Evolutionary conservation across 163 green algal species (phyloP).

Genomic region (Chlamydomonas reinhardtii): DNA sequence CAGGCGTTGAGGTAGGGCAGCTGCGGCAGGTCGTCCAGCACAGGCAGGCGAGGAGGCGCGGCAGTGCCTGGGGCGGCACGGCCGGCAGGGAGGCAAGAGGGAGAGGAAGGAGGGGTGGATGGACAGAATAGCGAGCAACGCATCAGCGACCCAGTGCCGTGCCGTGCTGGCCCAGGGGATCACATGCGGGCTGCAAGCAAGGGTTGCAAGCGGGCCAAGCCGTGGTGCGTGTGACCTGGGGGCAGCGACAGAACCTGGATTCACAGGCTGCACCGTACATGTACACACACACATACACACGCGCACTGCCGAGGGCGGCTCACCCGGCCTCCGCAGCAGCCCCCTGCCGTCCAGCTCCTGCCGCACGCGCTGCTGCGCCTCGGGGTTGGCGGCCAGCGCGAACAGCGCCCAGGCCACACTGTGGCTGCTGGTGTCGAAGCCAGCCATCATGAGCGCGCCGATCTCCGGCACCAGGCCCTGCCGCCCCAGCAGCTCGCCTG

Average conservation of each 20-base stretch:
- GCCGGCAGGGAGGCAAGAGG: no score
- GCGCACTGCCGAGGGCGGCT: neutral
- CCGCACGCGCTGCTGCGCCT: conserved; percentile 53
- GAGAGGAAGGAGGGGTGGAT: no score
- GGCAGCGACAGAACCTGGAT: no score
- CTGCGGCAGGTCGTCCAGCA: conserved; percentile 61
- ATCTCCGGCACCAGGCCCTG: conserved; percentile 65
- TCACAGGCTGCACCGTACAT: no score
- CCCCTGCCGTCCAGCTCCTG: conserved; percentile 54
- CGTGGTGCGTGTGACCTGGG: no score
- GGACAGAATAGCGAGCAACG: no score
- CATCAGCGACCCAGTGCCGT: no score
- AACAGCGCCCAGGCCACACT: conserved; percentile 64
- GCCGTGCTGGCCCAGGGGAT: no score
- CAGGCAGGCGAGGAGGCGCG: neutral
- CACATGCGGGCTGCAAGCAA: no score
- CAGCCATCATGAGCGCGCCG: conserved; percentile 69
- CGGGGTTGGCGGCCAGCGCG: conserved; percentile 58
- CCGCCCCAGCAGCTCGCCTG: conserved; percentile 53
- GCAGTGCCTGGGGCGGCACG: neutral
- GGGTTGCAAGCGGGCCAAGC: no score
- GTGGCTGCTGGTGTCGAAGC: conserved; percentile 69
- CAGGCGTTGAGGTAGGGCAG: conserved; percentile 65
- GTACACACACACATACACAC: no score
- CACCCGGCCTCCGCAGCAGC: conserved; percentile 50